These are phyloP conservation scores for Leptosphaerulina australis DNA, from an alignment of 2,329 filamentous ascomycete genomes.

Conservation along the genomic window DNA sequence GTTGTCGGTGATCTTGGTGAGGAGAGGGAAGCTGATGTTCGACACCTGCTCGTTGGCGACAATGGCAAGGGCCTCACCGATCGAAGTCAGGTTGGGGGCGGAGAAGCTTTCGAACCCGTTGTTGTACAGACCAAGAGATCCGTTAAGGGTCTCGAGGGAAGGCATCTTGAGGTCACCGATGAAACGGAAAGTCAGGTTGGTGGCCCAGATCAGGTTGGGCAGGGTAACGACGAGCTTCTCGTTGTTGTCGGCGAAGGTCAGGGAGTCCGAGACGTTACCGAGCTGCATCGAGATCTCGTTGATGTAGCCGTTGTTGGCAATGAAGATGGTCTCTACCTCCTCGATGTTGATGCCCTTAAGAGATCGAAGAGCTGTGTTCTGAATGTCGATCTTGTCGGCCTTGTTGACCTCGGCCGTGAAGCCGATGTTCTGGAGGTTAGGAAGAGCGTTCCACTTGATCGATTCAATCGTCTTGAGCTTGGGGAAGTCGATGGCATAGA, in stretches of 20 bases:
- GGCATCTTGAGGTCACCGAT: conserved; percentile 76
- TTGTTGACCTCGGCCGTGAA: conserved; percentile 70
- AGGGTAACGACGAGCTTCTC: conserved; percentile 72
- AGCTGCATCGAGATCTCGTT: conserved; percentile 77
- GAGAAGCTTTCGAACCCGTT: conserved; percentile 70
- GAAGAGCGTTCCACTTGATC: conserved; percentile 76
- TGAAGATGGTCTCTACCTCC: conserved; percentile 73
- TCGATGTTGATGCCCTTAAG: conserved; percentile 82
- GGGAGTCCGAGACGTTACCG: conserved; percentile 70
- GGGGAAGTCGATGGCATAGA: conserved; percentile 71
- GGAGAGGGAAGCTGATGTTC: conserved; percentile 76
- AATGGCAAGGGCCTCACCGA: conserved; percentile 65
- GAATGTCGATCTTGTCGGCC: conserved; percentile 73
- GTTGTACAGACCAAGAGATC: conserved; percentile 82
- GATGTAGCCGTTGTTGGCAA: conserved; percentile 85
- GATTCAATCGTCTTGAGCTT: conserved; percentile 67
- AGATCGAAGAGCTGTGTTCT: conserved; percentile 81
- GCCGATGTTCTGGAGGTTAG: conserved; percentile 63
- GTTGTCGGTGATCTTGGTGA: conserved; percentile 75
- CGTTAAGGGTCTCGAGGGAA: conserved; percentile 72
- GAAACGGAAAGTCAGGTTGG: conserved; percentile 83
- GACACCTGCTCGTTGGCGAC: conserved; percentile 62
- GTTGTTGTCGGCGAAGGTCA: conserved; percentile 83
- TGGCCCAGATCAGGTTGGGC: conserved; percentile 77
- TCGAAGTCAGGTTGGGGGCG: conserved; percentile 72